Base-by-base conservation (phyloP, 1,284 basidiomycete species). In the Cutaneotrichosporon sp. region DNA sequence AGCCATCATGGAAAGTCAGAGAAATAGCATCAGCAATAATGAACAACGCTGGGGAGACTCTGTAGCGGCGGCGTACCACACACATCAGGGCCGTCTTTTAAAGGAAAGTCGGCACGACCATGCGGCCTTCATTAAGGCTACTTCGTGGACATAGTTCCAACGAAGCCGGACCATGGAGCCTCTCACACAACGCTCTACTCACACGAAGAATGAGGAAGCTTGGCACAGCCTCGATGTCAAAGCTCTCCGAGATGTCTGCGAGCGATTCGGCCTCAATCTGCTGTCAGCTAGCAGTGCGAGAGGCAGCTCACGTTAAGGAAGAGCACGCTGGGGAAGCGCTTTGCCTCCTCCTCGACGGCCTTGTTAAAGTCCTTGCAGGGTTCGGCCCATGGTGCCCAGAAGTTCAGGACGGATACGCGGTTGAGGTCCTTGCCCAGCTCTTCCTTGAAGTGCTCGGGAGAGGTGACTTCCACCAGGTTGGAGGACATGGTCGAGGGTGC, bases 371-470 rank as follows among this genome's bases (percentile, higher is more conserved):
- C 81, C 61, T 80, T 80, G 78, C 91, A 96, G 34, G 90, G 90
- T 60, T 84, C 87, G 0, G 90, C 92, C 89, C 89, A 96, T 70
- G 84, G 80, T 52, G 92, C 88, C 86, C 90, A 92, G 74, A 96
- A 97, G 76, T 88, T 90, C 67, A 94, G 83, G 34, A 92, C 77
- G 6, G 90, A 90, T 22, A 93, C 80, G 29, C 87, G 79, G 22
- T 81, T 76, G 39, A 96, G 81, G 74, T 96, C 90, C 33, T 74
- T 67, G 1, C 84, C 85, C 44, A 97, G 82, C 8, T 89, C 72
- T 14, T 76, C 69, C 70, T 90, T 84, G 75, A 96, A 89, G 54
- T 90, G 81, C 14, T 81, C 75, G 0, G 87, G 75, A 5, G 86
- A 86, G 24, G 76, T 70, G 46, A 93, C 79, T 26, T 77, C 70